A percentile compares a stretch with the other conserved stretches of the same genome.
These are phyloP conservation scores for Pyricularia sp. DNA, from an alignment of 2,329 filamentous ascomycete species.

Conservation along the genomic window DNA sequence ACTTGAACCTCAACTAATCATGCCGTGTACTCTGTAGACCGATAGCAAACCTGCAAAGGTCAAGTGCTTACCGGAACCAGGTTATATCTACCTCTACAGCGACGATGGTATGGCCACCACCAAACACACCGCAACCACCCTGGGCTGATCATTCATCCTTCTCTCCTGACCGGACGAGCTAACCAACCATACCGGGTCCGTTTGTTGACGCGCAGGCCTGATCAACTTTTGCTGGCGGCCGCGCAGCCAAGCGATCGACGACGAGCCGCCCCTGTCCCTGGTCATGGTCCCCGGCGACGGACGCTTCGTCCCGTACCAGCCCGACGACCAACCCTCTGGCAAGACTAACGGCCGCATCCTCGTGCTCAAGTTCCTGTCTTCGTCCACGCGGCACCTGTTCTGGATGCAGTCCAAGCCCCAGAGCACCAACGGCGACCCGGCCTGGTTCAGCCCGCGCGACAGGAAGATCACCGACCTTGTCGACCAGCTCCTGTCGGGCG, in stretches of 20 bases:
- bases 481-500: constrained; percentile 71
- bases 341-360: constrained; percentile 84
- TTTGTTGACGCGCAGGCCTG: constrained; percentile 45
- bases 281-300: constrained; percentile 89
- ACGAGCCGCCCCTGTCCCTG: constrained; percentile 71
- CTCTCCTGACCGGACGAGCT: neutral
- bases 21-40: constrained; percentile 24
- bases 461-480: constrained; percentile 81
- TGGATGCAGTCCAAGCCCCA: constrained; percentile 92
- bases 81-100: constrained; percentile 83
- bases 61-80: constrained; percentile 57
- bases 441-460: constrained; percentile 75
- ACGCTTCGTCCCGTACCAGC: constrained; percentile 58
- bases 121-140: neutral
- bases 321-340: constrained; percentile 40
- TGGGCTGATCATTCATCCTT: neutral
- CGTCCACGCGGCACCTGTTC: constrained; percentile 82
- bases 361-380: constrained; percentile 85
- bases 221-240: constrained; percentile 96
- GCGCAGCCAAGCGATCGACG: constrained; percentile 54
- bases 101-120: constrained; percentile 54
- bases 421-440: constrained; percentile 41
- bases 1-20: constrained; percentile 8
- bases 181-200: neutral
- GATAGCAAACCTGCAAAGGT: constrained; percentile 52